These are phyloP conservation scores for Pseudocercospora fijiensis DNA, from an alignment of 2,329 filamentous ascomycete genomes.

Conservation along the genomic window DNA sequence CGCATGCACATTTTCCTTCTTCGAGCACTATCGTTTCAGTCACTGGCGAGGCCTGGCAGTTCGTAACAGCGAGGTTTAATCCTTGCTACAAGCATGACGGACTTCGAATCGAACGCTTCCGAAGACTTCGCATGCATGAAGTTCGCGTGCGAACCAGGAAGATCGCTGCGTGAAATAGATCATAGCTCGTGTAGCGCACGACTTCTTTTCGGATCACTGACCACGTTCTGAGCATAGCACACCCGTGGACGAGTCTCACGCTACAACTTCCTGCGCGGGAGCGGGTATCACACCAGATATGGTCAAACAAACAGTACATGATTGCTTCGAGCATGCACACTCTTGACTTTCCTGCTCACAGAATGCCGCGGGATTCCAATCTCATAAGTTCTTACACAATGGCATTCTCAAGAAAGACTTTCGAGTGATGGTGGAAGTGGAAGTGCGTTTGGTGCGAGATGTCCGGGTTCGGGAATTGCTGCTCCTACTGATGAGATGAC, in stretches of 20 bases:
- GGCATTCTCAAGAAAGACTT: not conserved
- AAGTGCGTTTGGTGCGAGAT: conserved; percentile 6
- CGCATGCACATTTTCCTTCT: not conserved
- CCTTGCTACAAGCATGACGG: not conserved
- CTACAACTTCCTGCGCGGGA: not conserved
- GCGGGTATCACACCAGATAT: conserved; percentile 1
- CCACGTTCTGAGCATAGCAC: not conserved
- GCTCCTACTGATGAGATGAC: conserved; percentile 15
- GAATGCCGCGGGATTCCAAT: not conserved
- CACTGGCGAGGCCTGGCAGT: not conserved
- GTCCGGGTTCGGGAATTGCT: conserved; percentile 18
- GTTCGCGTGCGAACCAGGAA: not conserved
- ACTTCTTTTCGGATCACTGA: not conserved
- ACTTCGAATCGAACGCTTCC: not conserved
- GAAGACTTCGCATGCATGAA: not conserved
- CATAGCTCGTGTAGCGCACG: not conserved
- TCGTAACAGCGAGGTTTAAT: not conserved
- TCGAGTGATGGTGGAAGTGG: not conserved
- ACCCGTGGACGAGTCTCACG: not conserved
- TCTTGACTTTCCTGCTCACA: not conserved
- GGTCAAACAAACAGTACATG: not conserved
- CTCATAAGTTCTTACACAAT: not conserved
- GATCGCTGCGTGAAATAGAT: not conserved
- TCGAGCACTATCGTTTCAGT: not conserved
- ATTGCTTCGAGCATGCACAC: not conserved